Evolutionary conservation across 2,329 filamentous ascomycete genomes (phyloP), one percentile per base, ranked within the genome.

Genomic region (Aspergillus texensis): DNA sequence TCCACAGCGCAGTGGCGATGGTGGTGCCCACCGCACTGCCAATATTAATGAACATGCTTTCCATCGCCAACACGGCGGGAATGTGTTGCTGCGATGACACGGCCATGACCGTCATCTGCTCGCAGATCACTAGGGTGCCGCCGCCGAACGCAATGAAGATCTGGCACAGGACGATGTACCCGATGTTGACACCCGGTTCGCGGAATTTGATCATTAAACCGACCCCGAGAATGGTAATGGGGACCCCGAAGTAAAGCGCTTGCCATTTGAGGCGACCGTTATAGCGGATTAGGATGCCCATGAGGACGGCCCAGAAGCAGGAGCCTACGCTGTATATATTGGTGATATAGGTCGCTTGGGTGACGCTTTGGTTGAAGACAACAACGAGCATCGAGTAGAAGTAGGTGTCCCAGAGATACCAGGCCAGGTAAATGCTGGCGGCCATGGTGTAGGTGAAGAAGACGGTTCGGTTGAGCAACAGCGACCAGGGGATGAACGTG

Each of bases 51-150:
- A 74, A 76, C 28, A 80, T 63, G 19, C 73, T 72, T 26, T 79
- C 59, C 41, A 80, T 65, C 2, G 78, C 74, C 21, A 80, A 68
- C 67, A 79, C 71, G 68, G 79, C 76, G 14, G 86, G 84, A 8
- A 87, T 78, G 50, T 86, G 81, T 58, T 84, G 80, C 58, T 87
- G 84, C 60, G 81, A 81, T 21, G 84, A 82, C 5, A 84, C 82
- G 0, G 84, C 80, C 74, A 89, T 85, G 50, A 88, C 83, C 8
- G 86, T 85, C 67, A 89, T 83, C 67, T 89, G 83, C 67, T 85
- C 78, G 62, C 81, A 80, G 67, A 87, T 81, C 24, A 87, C 82
- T 24, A 86, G 77, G 24, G 83, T 84, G 61, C 82, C 82, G 5
- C 84, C 85, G 19, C 80, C 80, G 63, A 86, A 79, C 12, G 85